Base-by-base conservation (phyloP, 768 basidiomycete species). In the Leccinellum rugosiceps region DNA sequence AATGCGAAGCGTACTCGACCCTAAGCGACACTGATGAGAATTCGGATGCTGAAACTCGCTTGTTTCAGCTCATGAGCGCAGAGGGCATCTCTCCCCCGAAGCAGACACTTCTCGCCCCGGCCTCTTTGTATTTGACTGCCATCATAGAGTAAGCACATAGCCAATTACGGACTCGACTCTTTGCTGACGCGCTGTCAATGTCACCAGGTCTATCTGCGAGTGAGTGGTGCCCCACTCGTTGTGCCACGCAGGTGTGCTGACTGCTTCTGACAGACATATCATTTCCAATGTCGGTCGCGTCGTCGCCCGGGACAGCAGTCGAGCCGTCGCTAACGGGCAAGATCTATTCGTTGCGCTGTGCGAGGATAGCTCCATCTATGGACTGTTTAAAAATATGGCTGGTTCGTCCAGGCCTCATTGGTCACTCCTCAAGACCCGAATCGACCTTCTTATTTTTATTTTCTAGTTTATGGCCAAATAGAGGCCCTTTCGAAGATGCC, bases 331-430 rank as follows among this genome's bases (percentile, higher is more conserved):
- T 23, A 86, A 84, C 10, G 78, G 83, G 9, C 85, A 90, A 58
- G 94, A 97, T 71, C 75, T 98, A 46, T 94, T 93, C 70, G 80
- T 86, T 17, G 93, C 93, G 1, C 78, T 97, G 15, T 94, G 92
- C 59, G 95, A 97, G 74, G 95, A 97, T 72, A 87, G 91, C 63
- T 78, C 85, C 49, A 83, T 96, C 49, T 97, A 93, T 75, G 83
- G 82, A 26, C 79, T 90, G 58, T 94, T 95, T 75, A 91, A 85
- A 73, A 79, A 82, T 23, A 90, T 95, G 90, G 83, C 89, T 77
- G 89, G 94, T 92, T 19, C 9, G 41, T 43, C 10, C 10, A 43
- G 38, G 5, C 17, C 41, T 64, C 65, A 68, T 44, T 58, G 50
- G 61, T 58, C 53, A 43, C 61, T 57, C 26, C 50, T 43, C 2